Percentiles rank a stretch among this genome's conserved stretches.
Conservation (phyloP, 495 filamentous ascomycete genomes). For the Recurvomyces mirabilis region DNA sequence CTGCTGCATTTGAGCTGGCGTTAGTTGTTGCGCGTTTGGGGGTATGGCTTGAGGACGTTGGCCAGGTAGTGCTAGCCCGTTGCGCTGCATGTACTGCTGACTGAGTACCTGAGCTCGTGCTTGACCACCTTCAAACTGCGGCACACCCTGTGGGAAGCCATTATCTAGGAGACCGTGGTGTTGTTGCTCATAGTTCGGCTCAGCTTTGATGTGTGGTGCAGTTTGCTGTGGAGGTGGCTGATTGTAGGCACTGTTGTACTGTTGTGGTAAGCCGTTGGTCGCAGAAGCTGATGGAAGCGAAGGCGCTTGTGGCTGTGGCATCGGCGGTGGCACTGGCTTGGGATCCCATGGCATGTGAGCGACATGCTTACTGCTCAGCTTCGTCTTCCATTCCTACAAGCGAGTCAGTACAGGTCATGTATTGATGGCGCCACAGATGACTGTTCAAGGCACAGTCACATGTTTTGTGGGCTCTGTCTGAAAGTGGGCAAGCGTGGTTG, state of each 20-base stretch:
- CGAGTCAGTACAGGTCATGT: not conserved
- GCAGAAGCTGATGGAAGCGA: slow-evolving; percentile 7
- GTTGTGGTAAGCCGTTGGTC: slow-evolving; percentile 5
- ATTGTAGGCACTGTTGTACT: slow-evolving; percentile 7
- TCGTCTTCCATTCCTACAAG: slow-evolving; percentile 78
- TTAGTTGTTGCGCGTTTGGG: not conserved
- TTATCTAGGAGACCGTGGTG: slow-evolving; percentile 18
- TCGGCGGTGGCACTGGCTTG: slow-evolving; percentile 40
- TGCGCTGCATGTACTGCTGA: slow-evolving; percentile 43
- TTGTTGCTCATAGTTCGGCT: slow-evolving; percentile 37
- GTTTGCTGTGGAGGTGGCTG: slow-evolving; percentile 21
- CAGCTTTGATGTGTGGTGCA: slow-evolving; percentile 56
- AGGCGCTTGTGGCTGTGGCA: slow-evolving; percentile 33
- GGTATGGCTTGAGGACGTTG: slow-evolving; percentile 36
- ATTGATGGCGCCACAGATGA: not conserved
- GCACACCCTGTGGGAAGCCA: slow-evolving; percentile 31
- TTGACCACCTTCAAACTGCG: slow-evolving; percentile 33
- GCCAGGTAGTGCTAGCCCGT: slow-evolving; percentile 31
- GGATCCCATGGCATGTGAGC: slow-evolving; percentile 96
- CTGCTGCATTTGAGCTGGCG: slow-evolving; percentile 36
- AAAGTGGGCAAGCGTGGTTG: slow-evolving; percentile 15
- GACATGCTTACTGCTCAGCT: slow-evolving; percentile 67
- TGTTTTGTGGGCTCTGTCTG: too few relatives aligned
- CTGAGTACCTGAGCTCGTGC: slow-evolving; percentile 55
- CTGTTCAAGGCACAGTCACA: too few relatives aligned